Percentiles rank a stretch among this genome's conserved stretches.
Conservation (phyloP, 768 basidiomycete genomes). For the Daedalea quercina region DNA sequence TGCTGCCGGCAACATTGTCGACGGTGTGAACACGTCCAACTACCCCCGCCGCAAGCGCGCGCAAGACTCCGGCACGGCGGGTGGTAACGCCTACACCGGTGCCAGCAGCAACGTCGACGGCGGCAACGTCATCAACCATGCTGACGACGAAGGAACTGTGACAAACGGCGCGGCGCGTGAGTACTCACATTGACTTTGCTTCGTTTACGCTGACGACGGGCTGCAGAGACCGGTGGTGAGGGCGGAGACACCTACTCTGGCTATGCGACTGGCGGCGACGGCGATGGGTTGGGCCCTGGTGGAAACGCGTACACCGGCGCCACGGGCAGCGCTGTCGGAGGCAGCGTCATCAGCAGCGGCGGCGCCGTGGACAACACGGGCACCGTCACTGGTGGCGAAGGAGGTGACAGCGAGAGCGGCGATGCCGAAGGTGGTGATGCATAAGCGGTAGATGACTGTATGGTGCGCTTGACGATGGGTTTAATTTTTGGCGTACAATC, state of each 20-base stretch:
- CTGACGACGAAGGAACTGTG: constrained; percentile 4
- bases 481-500: constrained; percentile 12
- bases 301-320: constrained; percentile 20
- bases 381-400: constrained; percentile 13
- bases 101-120: constrained; percentile 12
- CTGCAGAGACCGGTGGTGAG: constrained; percentile 10
- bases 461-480: neutral
- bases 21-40: neutral
- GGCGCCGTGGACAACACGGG: constrained; percentile 13
- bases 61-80: constrained; percentile 12
- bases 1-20: constrained; percentile 1
- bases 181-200: neutral
- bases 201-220: neutral
- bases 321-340: constrained; percentile 13
- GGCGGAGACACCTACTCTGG: constrained; percentile 15
- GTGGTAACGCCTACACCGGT: constrained; percentile 18
- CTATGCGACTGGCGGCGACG: constrained; percentile 16
- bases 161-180: constrained; percentile 12
- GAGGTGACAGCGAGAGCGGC: constrained; percentile 14
- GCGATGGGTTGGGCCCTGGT: constrained; percentile 17
- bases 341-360: constrained; percentile 12
- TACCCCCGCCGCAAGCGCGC: constrained; percentile 10
- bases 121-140: constrained; percentile 12
- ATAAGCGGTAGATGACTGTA: neutral
- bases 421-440: constrained; percentile 16